Base-by-base conservation (phyloP, 1,139 yeast genomes). In the Saccharomyces hybrid region DNA sequence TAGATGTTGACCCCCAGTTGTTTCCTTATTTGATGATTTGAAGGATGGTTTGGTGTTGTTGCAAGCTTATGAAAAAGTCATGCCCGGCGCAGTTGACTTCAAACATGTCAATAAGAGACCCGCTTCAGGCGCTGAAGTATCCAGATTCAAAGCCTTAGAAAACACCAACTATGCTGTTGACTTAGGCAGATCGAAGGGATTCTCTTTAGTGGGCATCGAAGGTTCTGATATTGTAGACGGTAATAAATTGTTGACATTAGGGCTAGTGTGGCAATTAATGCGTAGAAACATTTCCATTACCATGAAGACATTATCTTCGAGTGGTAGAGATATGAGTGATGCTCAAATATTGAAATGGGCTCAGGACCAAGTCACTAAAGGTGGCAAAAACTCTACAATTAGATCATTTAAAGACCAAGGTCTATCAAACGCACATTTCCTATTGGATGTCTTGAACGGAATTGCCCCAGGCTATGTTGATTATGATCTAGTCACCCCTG, bases 261-360 rank as follows among this genome's bases (percentile, higher is more conserved):
- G 95, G n/a, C 80, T 93, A 58, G 98, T 93, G 44, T 93, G 99
- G 99, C 99, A 93, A 76, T 80, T 93, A 67, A 93, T 93, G 99
- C 85, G 99, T 72, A 84, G 96, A 71, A 93, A 93, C 73, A 93
- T 93, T 64, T 85, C 85, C 57, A 81, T 84, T 61, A 93, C 99
- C 1, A 80, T 93, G 69, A 78, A 87, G 55, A 79, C 82, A 52
- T 78, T 93, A 64, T 81, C 91, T 5, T 77, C 84, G 57, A 81
- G 82, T 58, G 95, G 93, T 53, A 79, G 79, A 65, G 88, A 85
- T 61, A 75, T 91, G 62, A 74, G 89, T 19, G 99, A 93, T 74
- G 59, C 82, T 31, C 98, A 93, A 70, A 91, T 93, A 52, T 79
- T 93, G 70, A 82, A 80, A 68, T 93, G 99, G 99, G 97, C 98